These are phyloP conservation scores for Podaxis carcinomalis DNA, from an alignment of 768 basidiomycete genomes.

Conservation along the genomic window DNA sequence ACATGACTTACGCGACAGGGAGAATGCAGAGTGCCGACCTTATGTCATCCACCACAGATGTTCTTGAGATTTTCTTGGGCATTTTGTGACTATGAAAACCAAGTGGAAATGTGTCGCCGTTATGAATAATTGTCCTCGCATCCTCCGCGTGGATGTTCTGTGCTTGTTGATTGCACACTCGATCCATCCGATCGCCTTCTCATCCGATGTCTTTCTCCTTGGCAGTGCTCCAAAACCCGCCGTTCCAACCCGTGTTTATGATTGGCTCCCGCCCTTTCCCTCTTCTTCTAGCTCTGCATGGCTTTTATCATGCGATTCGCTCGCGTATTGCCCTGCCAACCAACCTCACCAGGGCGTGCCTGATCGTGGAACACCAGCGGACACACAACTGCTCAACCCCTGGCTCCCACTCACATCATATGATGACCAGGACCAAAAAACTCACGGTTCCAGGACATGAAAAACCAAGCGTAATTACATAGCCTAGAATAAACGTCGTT, in stretches of 20 bases:
- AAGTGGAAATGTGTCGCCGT: not conserved
- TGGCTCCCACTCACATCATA: no score
- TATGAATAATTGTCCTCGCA: not conserved
- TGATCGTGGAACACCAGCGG: no score
- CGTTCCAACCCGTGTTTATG: not conserved
- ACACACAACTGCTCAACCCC: no score
- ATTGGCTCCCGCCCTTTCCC: not conserved
- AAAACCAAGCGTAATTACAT: not conserved
- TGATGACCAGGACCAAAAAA: no score
- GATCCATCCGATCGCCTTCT: not conserved
- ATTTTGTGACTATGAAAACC: not conserved
- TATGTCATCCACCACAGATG: not conserved
- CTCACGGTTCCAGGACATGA: no score
- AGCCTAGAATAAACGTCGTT: conserved; percentile 11
- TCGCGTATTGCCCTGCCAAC: not conserved
- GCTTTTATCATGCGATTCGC: not conserved
- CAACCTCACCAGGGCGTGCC: not conserved
- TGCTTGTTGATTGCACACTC: not conserved
- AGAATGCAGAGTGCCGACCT: not conserved
- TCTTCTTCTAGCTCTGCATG: not conserved
- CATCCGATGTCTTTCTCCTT: not conserved
- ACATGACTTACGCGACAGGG: conserved; percentile 3
- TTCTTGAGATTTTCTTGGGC: no score
- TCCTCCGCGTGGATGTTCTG: not conserved
- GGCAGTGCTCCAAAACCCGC: not conserved